These are phyloP conservation scores for Calonectria multiphialidica DNA, from an alignment of 2,329 filamentous ascomycete genomes.

Conservation along the genomic window DNA sequence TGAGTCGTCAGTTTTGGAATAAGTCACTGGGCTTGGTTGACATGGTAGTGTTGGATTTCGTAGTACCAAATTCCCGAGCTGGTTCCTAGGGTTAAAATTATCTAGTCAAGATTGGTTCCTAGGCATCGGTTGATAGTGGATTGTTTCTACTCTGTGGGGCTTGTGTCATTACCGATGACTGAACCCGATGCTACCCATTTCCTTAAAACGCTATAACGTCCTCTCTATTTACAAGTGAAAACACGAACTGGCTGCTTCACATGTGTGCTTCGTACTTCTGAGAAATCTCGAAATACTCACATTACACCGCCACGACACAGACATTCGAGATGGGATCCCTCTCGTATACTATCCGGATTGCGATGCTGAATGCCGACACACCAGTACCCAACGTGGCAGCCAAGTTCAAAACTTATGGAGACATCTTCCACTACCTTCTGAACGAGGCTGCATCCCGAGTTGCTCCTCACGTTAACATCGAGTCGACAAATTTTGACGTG, in stretches of 20 bases:
- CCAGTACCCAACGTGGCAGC: conserved; percentile 34
- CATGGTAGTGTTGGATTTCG: too few species aligned
- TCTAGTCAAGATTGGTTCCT: background rate
- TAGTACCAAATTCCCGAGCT: background rate
- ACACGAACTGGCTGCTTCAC: too few species aligned
- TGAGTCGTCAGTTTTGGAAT: background rate
- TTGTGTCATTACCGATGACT: background rate
- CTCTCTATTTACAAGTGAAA: background rate
- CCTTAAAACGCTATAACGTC: background rate
- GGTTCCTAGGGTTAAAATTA: background rate
- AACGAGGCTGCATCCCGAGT: conserved; percentile 26
- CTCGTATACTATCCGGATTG: conserved; percentile 30
- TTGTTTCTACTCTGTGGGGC: background rate
- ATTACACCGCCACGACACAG: background rate
- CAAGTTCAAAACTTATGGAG: conserved; percentile 29
- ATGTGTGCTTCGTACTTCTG: background rate
- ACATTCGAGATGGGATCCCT: conserved; percentile 23
- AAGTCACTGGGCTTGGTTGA: too few species aligned
- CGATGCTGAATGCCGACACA: conserved; percentile 37
- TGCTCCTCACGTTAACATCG: conserved; percentile 23
- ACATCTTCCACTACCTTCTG: conserved; percentile 36
- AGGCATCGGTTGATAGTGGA: background rate
- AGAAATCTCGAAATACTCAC: background rate
- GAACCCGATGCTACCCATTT: background rate
- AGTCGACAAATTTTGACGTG: conserved; percentile 51